Evolutionary conservation across 495 filamentous ascomycete genomes (phyloP), one percentile per base, ranked within the genome.

Genomic region (Niebla homalea): DNA sequence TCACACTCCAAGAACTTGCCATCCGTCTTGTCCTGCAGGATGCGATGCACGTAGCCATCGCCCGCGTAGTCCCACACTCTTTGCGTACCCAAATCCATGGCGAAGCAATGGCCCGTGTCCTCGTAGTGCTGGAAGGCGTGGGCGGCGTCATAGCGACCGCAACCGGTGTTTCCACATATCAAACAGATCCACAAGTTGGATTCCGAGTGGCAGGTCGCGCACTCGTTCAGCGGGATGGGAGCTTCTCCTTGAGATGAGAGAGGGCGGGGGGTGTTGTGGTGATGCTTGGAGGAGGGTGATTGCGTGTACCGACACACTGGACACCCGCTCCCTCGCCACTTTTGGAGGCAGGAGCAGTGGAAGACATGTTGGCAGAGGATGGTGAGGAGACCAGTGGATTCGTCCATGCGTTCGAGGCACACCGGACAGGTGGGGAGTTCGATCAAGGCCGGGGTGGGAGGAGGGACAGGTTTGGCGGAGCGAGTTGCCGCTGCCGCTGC

Each of bases 301-400:
- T 84, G 77, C 50, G 89, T 92, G 57, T 93, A 93, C 4, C 92
- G 83, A 59, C 92, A 98, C 14, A 98, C 87, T 0, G 92, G 92
- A 60, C 92, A 98, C 25, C 90, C 90, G 44, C 76, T 83, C 18
- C 90, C 92, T 60, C 83, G 84, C 92, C 92, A 98, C 60, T 94
- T 97, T 57, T 94, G 85, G 0, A 98, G 73, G 68, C 92, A 98
- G 5, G 84, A 87, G 64, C 92, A 98, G 67, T 98, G 92, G 62
- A 98, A 98, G 48, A 98, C 89, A 56, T 98, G 92, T 59, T 97
- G 93, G 64, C 92, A 98, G 53, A 90, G 80, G 35, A 97, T 97
- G 1, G 92, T 98, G 57, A 97, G 77, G 3, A 98, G 70, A 4
- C 92, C 92, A 0, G 87, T 89, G 5, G 89, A 95, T 58, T 98